These are phyloP conservation scores for Asterochloris sp. DNA, from an alignment of 139 green algal species.

Conservation along the genomic window DNA sequence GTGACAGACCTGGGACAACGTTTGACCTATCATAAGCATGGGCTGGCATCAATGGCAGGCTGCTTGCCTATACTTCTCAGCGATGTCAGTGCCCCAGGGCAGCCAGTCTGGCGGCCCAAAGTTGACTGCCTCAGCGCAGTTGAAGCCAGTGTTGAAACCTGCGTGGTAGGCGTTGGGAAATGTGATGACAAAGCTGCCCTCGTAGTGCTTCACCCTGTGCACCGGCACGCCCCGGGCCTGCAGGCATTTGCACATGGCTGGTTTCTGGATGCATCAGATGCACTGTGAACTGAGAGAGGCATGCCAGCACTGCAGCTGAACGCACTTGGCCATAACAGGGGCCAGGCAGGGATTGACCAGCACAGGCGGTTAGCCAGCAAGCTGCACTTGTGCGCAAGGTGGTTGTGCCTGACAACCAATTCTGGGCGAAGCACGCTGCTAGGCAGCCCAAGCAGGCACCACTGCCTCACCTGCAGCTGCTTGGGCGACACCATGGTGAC, in stretches of 20 bases:
- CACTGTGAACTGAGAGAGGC: not conserved
- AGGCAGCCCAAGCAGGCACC: not conserved
- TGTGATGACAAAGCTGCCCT: constrained; percentile 86
- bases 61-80: constrained; percentile 52
- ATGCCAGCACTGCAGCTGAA: not conserved
- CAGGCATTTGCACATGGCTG: not conserved
- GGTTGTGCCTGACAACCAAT: not conserved
- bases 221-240: constrained; percentile 75
- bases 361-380: too few species aligned
- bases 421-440: not conserved
- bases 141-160: constrained; percentile 83
- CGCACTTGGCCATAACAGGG: not conserved
- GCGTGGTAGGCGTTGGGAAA: constrained; percentile 87
- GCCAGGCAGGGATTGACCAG: not conserved
- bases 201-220: constrained; percentile 65
- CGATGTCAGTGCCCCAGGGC: constrained; percentile 56
- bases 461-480: constrained; percentile 31
- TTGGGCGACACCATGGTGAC: constrained; percentile 83
- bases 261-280: not conserved
- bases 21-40: too few species aligned
- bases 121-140: constrained; percentile 86
- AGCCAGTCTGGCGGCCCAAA: constrained; percentile 91
- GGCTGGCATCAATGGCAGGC: too few species aligned
- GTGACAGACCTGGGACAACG: not conserved
- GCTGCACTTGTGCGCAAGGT: not conserved